phyloP scores from a whole-genome alignment of 441 rosid species.

The Aleurites moluccanus region DNA sequence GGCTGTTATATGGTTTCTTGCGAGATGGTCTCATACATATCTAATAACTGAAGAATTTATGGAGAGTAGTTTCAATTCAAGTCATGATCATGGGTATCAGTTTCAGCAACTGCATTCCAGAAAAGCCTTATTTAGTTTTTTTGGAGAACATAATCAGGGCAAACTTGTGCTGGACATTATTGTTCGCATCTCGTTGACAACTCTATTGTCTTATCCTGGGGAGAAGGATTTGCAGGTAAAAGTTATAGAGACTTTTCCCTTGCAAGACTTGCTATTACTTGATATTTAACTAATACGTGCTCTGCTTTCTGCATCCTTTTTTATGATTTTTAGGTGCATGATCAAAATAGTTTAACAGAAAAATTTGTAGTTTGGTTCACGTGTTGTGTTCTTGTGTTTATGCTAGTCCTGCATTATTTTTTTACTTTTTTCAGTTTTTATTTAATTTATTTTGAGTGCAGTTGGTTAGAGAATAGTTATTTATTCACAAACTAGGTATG shows the following conservation, averaged over 20 bases:
- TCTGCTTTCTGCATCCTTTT: background rate
- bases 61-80: conserved; percentile 44
- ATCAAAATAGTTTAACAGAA: background rate
- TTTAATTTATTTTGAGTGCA: background rate
- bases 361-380: background rate
- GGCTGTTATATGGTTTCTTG: conserved; percentile 98
- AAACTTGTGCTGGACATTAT: conserved; percentile 76
- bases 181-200: conserved; percentile 69
- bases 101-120: conserved; percentile 55
- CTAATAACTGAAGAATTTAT: conserved; percentile 64
- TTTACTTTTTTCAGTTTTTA: background rate
- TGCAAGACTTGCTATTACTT: background rate
- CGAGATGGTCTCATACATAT: conserved; percentile 89
- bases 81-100: conserved; percentile 41
- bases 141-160: conserved; percentile 83
- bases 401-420: background rate
- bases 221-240: conserved; percentile 94
- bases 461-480: background rate
- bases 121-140: conserved; percentile 61
- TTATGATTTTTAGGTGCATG: conserved; percentile 10
- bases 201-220: conserved; percentile 90
- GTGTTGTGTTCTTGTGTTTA: background rate
- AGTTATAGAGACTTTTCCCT: conserved; percentile 16
- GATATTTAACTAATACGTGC: conserved; percentile 1
- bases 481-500: background rate